A percentile compares a stretch with the other conserved stretches of the same genome.
These are phyloP conservation scores for Macrophomina phaseolina DNA, from an alignment of 2,329 filamentous ascomycete species.

Conservation along the genomic window DNA sequence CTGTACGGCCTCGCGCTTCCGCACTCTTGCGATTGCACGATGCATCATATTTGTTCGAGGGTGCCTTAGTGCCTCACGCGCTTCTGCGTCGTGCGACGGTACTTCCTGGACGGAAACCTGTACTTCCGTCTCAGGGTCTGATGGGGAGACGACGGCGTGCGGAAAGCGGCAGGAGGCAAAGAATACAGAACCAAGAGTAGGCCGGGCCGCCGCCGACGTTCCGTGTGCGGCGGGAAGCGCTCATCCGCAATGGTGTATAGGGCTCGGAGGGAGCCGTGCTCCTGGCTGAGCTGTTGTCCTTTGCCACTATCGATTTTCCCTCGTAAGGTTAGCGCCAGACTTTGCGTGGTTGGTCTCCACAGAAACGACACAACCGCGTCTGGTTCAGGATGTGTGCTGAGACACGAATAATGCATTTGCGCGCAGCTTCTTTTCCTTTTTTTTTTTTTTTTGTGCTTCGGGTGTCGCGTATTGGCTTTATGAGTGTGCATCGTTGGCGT, in stretches of 20 bases:
- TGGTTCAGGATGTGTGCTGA: too few species aligned
- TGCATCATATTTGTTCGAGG: too few species aligned
- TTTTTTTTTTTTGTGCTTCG: too few species aligned
- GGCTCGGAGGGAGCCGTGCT: neutral
- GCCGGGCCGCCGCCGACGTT: neutral
- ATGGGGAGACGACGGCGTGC: neutral
- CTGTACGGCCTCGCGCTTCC: too few species aligned
- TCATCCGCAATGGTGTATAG: neutral
- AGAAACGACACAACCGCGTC: too few species aligned
- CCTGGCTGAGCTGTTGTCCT: neutral
- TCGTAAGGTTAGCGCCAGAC: neutral
- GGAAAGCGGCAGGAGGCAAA: neutral
- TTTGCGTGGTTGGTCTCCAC: neutral
- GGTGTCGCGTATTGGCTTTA: too few species aligned
- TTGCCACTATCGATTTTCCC: conserved; percentile 13
- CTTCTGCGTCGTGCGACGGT: neutral
- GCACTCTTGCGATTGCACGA: too few species aligned
- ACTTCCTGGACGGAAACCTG: neutral
- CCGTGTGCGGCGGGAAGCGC: neutral
- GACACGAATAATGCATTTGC: too few species aligned
- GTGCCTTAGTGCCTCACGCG: neutral
- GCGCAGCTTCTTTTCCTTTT: too few species aligned
- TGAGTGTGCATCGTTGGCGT: too few species aligned
- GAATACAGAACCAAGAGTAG: neutral
- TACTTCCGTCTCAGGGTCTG: neutral